phyloP scores from a whole-genome alignment of 495 filamentous ascomycete species.

The Talaromyces nanjingensis region DNA sequence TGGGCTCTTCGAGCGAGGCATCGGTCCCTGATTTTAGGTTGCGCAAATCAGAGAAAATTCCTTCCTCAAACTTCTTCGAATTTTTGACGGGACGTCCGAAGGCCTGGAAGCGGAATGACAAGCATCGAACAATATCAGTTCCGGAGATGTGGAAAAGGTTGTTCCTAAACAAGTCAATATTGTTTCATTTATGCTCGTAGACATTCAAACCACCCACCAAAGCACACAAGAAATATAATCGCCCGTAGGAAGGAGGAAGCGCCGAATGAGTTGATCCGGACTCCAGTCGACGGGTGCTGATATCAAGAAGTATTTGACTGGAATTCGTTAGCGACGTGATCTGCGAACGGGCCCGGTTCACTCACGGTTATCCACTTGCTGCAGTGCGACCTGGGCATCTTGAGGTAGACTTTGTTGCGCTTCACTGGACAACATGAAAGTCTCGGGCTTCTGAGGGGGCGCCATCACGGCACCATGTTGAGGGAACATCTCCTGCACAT shows the following conservation, averaged over 20 bases:
- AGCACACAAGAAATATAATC: constrained; percentile 98
- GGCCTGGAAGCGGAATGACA: constrained; percentile 97
- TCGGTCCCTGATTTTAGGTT: constrained; percentile 98
- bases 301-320: constrained; percentile 99
- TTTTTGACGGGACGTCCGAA: constrained; percentile 98
- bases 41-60: constrained; percentile 96
- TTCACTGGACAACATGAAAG: constrained; percentile 94
- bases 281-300: constrained; percentile 98
- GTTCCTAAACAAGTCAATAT: constrained; percentile 52
- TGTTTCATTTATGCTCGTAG: neutral
- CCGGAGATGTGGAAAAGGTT: constrained; percentile 99
- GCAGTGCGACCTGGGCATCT: constrained; percentile 92
- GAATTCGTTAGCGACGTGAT: constrained; percentile 12
- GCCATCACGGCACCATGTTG: constrained; percentile 52
- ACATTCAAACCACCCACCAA: constrained; percentile 51
- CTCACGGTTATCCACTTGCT: constrained; percentile 98
- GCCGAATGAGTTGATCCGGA: constrained; percentile 89
- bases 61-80: constrained; percentile 99
- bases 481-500: constrained; percentile 38
- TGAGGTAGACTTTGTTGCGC: constrained; percentile 93
- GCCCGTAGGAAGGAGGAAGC: constrained; percentile 91
- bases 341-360: constrained; percentile 14
- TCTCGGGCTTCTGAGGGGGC: constrained; percentile 87
- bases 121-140: constrained; percentile 96
- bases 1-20: constrained; percentile 97